Conservation (phyloP, 2,329 filamentous ascomycete genomes). For the Leptodontidium sp. region DNA sequence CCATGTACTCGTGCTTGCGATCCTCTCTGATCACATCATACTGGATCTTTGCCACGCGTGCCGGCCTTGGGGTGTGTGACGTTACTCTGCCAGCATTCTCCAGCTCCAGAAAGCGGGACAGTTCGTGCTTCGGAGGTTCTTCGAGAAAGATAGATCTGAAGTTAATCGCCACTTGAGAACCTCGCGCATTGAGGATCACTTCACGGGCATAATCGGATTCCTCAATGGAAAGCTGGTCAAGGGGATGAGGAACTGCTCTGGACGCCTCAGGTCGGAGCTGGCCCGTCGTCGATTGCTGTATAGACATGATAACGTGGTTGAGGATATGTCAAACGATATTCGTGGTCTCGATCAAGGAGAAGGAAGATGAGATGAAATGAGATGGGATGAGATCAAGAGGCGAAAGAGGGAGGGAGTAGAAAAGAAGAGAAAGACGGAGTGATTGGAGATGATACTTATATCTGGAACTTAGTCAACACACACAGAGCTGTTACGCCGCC, state of each 20-base stretch:
- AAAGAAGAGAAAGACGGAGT: background rate
- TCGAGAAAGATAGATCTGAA: constrained; percentile 66
- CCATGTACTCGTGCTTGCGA: constrained; percentile 60
- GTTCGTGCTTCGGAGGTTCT: constrained; percentile 60
- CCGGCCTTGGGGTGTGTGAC: constrained; percentile 50
- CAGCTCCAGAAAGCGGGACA: constrained; percentile 57
- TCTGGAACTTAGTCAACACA: constrained; percentile 16
- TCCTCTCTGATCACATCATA: constrained; percentile 64
- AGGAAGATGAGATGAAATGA: background rate
- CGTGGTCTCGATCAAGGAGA: background rate
- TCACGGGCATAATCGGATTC: constrained; percentile 61
- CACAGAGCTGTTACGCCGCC: background rate
- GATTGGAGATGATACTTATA: constrained; percentile 20
- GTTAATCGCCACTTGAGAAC: constrained; percentile 53
- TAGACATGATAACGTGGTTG: constrained; percentile 25
- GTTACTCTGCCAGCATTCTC: constrained; percentile 52
- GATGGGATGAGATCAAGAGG: background rate
- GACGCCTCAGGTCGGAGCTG: constrained; percentile 24
- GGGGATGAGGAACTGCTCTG: constrained; percentile 51
- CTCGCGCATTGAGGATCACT: constrained; percentile 50
- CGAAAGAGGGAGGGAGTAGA: background rate
- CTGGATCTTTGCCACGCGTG: constrained; percentile 60
- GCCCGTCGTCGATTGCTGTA: constrained; percentile 26
- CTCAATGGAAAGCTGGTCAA: constrained; percentile 54
- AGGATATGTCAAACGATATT: background rate